These are phyloP conservation scores for Tardiomyces depauwii DNA, from an alignment of 1,139 yeast species.

Conservation along the genomic window DNA sequence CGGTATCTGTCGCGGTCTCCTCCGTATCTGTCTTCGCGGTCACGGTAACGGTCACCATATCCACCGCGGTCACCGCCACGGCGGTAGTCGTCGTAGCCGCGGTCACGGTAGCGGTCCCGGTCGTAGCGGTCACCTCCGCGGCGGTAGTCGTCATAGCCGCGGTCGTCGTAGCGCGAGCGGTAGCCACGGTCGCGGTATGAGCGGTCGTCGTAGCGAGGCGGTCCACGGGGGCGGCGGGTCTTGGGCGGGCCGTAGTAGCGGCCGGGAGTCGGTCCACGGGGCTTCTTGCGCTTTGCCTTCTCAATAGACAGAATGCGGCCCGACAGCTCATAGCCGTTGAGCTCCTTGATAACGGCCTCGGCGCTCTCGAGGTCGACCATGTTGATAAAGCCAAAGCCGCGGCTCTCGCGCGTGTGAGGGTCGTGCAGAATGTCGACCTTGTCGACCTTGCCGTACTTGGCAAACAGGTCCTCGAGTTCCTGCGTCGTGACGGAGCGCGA, in stretches of 20 bases:
- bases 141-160: constrained; percentile 10
- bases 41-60: constrained; percentile 18
- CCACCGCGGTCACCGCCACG: constrained; percentile 6
- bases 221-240: constrained; percentile 13
- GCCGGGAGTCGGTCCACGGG: constrained; percentile 33
- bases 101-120: constrained; percentile 10
- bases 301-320: constrained; percentile 26
- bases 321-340: constrained; percentile 22
- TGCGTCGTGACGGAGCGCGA: constrained; percentile 23
- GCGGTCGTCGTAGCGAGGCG: neutral
- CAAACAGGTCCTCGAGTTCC: constrained; percentile 24
- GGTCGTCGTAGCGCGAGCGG: neutral
- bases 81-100: constrained; percentile 13
- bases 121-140: constrained; percentile 4
- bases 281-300: constrained; percentile 28
- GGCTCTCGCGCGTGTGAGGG: constrained; percentile 28
- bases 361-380: constrained; percentile 25
- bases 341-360: constrained; percentile 22
- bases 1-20: constrained; percentile 6
- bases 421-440: constrained; percentile 28
- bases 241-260: constrained; percentile 31
- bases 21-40: constrained; percentile 15
- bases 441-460: constrained; percentile 25
- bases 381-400: constrained; percentile 31
- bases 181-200: neutral